Conservation (phyloP, 192 early-diverging fungal genomes). For the Haplosporangium gracile region DNA sequence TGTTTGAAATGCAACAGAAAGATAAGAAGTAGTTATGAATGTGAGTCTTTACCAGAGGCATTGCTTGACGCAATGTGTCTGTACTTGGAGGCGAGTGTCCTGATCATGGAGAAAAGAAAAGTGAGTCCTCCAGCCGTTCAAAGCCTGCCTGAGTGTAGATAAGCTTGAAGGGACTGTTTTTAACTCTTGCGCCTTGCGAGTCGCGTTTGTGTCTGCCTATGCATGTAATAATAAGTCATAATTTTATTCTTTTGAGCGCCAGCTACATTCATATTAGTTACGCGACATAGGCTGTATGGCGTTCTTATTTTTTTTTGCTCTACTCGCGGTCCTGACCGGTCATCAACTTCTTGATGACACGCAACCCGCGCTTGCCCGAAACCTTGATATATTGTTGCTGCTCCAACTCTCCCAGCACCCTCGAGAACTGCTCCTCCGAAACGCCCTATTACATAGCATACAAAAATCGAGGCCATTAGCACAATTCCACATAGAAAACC, state of each 20-base stretch:
- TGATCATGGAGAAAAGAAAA: constrained; percentile 4
- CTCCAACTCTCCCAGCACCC: constrained; percentile 46
- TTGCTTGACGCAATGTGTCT: background rate
- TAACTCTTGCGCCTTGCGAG: background rate
- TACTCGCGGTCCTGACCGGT: constrained; percentile 44
- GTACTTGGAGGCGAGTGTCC: constrained; percentile 13
- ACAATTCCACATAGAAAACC: background rate
- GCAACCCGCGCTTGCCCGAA: constrained; percentile 47
- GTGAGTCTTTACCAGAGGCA: constrained; percentile 15
- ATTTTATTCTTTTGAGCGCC: background rate
- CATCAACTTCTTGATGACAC: constrained; percentile 51
- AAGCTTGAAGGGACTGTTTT: background rate
- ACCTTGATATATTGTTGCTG: constrained; percentile 56
- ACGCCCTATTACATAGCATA: constrained; percentile 17
- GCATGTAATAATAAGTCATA: background rate
- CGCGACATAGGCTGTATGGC: background rate
- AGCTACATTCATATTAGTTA: background rate
- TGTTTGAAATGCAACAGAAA: background rate
- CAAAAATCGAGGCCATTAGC: background rate
- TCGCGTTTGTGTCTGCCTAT: background rate
- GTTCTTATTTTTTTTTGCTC: background rate
- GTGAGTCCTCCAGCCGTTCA: background rate
- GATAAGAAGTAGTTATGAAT: background rate
- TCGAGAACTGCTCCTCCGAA: constrained; percentile 46
- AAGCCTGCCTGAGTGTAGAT: background rate